A percentile compares a stretch with the other conserved stretches of the same genome.
These are phyloP conservation scores for Kazachstania sp. DNA, from an alignment of 1,139 yeast species.

Conservation along the genomic window DNA sequence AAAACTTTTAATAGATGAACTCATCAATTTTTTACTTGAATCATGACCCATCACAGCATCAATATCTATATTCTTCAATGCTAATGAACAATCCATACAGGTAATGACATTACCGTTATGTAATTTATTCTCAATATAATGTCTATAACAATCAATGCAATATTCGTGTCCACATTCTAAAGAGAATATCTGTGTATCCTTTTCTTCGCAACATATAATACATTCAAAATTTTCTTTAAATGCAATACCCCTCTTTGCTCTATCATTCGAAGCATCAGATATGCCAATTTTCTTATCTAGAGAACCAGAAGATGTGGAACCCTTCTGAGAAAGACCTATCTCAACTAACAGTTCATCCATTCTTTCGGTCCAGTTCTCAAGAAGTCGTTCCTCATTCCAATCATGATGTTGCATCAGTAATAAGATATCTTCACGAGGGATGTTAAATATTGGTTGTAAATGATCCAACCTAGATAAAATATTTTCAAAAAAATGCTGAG, in stretches of 20 bases:
- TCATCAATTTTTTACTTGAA: conserved; percentile 27
- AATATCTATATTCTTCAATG: conserved; percentile 30
- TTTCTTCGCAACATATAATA: conserved; percentile 61
- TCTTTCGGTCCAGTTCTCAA: conserved; percentile 59
- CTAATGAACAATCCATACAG: conserved; percentile 51
- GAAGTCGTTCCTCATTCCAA: conserved; percentile 69
- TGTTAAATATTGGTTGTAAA: conserved; percentile 24
- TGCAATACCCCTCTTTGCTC: conserved; percentile 16
- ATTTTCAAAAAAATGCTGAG: conserved; percentile 24
- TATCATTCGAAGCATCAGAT: conserved; percentile 4
- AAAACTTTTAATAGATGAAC: conserved; percentile 39
- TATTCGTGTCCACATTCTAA: conserved; percentile 62
- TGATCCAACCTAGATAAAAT: conserved; percentile 23
- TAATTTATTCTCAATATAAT: conserved; percentile 47
- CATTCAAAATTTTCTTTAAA: conserved; percentile 40
- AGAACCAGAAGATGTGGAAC: conserved; percentile 3
- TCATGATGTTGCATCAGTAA: conserved; percentile 50
- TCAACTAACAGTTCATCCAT: conserved; percentile 37
- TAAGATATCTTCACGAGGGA: conserved; percentile 30
- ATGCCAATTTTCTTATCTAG: neutral
- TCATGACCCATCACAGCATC: conserved; percentile 32
- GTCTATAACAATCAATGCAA: conserved; percentile 59
- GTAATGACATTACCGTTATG: conserved; percentile 48
- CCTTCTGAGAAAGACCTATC: conserved; percentile 40
- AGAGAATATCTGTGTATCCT: conserved; percentile 37